Evolutionary conservation across 2,329 filamentous ascomycete species (phyloP), one percentile per base, ranked within the genome.

Genomic region (Myriosclerotinia scirpicola): DNA sequence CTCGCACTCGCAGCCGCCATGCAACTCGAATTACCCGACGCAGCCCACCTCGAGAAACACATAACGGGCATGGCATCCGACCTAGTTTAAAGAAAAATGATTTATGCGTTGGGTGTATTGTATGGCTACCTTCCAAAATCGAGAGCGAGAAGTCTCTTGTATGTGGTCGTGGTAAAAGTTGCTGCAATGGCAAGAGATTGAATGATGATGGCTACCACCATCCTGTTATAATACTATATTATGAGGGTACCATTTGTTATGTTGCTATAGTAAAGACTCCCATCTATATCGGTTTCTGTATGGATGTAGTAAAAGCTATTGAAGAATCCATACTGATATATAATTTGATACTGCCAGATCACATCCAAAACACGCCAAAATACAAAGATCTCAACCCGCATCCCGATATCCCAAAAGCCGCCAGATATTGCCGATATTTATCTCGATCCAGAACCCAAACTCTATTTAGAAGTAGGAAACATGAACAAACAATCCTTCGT

Each of bases 161-260:
- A 9, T 62, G 59, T 42, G 22, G 6, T n/a, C 59, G 59, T 8
- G 59, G 36, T 38, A 14, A 53, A n/a, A n/a, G 6, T 54, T 62
- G 59, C 12, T 62, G 59, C 22, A n/a, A 26, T 15, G 48, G 48
- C 3, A 20, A 5, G 22, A n/a, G 40, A 26, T 30, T 62, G 36
- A 17, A 62, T 15, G 34, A 53, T 42, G 48, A 53, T 26, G 59
- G 59, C 4, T 62, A 62, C 17, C 54, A 62, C 12, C 59, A 62
- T 14, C 59, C 59, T 11, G 48, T 54, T 11, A 36, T 62, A 9
- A 54, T 62, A 11, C 54, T 62, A n/a, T n/a, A 38, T 34, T n/a
- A 38, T 26, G 20, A 50, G 14, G 44, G 4, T 7, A n/a, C 2
- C 12, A 12, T 5, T 38, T 62, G 59, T 30, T 62, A 6, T 8